phyloP scores from a whole-genome alignment of 495 filamentous ascomycete species.

The Apiosordaria backusii region DNA sequence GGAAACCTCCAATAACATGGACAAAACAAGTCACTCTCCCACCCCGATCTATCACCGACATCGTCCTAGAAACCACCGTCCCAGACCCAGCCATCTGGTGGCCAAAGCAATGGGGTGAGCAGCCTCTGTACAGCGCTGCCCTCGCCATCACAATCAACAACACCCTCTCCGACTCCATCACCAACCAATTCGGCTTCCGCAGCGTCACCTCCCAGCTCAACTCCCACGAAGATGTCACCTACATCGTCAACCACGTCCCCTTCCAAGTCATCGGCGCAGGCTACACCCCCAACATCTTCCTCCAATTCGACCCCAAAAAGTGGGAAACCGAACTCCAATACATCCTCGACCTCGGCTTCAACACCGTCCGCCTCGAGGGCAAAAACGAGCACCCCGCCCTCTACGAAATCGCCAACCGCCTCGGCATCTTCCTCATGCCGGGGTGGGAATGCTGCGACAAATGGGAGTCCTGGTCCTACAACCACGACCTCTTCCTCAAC shows the following conservation, averaged over 20 bases:
- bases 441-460: constrained; percentile 71
- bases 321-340: constrained; percentile 48
- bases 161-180: constrained; percentile 43
- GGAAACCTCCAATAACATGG: constrained; percentile 21
- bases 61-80: constrained; percentile 37
- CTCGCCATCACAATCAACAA: constrained; percentile 37
- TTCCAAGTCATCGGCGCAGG: constrained; percentile 61
- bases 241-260: constrained; percentile 52
- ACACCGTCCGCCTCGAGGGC: constrained; percentile 61
- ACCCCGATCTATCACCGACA: constrained; percentile 35
- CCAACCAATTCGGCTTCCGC: constrained; percentile 52
- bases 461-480: constrained; percentile 65
- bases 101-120: constrained; percentile 49
- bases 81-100: constrained; percentile 45
- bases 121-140: constrained; percentile 41
- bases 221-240: constrained; percentile 51
- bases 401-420: constrained; percentile 54
- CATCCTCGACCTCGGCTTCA: constrained; percentile 57
- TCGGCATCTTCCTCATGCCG: constrained; percentile 60
- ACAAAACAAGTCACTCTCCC: constrained; percentile 36
- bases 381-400: constrained; percentile 62
- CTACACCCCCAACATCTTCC: constrained; percentile 59
- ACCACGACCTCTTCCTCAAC: constrained; percentile 46
- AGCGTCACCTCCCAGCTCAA: constrained; percentile 51
- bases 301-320: constrained; percentile 50